phyloP scores from a whole-genome alignment of 1,284 basidiomycete species.

The Boletus subluridellus region DNA sequence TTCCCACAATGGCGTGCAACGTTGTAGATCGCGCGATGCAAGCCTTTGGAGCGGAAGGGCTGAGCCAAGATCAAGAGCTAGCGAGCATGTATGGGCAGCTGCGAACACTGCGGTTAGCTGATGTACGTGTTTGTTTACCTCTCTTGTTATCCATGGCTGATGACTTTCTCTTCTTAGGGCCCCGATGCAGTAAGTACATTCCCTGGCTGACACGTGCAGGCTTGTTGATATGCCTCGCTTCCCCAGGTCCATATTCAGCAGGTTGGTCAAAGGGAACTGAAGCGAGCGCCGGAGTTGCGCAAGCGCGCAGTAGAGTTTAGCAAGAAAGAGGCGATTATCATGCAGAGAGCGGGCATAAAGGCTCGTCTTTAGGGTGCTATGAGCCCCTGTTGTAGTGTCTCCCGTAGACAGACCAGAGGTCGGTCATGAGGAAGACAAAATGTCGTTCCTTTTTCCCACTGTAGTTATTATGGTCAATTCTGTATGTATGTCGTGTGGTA shows the following conservation, averaged over 20 bases:
- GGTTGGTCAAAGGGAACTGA: slow-evolving; percentile 83
- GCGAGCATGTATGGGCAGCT: slow-evolving; percentile 77
- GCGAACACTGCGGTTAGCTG: slow-evolving; percentile 86
- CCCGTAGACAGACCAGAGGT: neutral
- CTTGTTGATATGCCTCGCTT: slow-evolving; percentile 4
- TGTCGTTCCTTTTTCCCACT: neutral
- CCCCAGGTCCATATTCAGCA: slow-evolving; percentile 88
- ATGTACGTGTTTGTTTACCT: slow-evolving; percentile 52
- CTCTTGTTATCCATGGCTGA: slow-evolving; percentile 5
- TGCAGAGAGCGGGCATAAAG: slow-evolving; percentile 59
- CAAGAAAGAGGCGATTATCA: slow-evolving; percentile 56
- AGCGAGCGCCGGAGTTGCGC: slow-evolving; percentile 57
- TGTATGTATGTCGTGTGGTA: neutral
- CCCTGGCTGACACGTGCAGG: neutral
- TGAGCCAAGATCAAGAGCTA: slow-evolving; percentile 86
- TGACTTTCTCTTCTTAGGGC: slow-evolving; percentile 48
- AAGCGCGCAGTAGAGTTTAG: slow-evolving; percentile 52
- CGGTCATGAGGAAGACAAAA: neutral
- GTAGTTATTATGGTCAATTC: neutral
- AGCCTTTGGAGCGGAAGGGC: slow-evolving; percentile 90
- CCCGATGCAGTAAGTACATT: slow-evolving; percentile 65
- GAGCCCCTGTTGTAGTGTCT: too few species aligned
- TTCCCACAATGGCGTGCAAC: slow-evolving; percentile 82
- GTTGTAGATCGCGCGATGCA: slow-evolving; percentile 96
- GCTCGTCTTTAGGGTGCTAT: slow-evolving; percentile 43